Base-by-base conservation (phyloP, 208 protist genomes). In the Sergeia podlipaevii region DNA sequence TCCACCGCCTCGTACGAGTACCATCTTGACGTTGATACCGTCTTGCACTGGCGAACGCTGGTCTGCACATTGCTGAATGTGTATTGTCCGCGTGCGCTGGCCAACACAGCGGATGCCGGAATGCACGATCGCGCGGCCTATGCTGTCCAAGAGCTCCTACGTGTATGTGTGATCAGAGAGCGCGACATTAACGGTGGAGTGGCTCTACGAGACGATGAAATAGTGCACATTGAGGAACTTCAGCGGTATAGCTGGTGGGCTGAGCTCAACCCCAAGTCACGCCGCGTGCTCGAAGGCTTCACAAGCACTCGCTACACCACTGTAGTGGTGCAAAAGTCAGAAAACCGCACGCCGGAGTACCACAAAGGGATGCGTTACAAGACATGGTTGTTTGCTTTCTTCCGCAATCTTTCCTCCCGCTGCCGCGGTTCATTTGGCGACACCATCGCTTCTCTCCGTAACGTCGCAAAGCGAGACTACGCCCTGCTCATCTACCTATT, bases 61-160 rank as follows among this genome's bases (percentile, higher is more conserved):
- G 67, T 74, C 2, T 67, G 66, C n/a, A 74, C 65, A 8, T 51
- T 96, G 20, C 77, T 96, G 3, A 61, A 46, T 45, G 65, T 75
- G 10, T 85, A 92, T 65, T 92, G 83, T 41, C 69, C 76, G 15
- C 71, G 67, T 8, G 80, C 86, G 5, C 74, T 96, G 20, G 67
- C 72, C 17, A 90, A 84, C 44, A 96, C 85, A 1, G 70, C 84
- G 4, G 76, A 92, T 38, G 71, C 75, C 0, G 71, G 62, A 29
- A 85, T 93, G 62, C 86, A 96, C 65, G 85, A 93, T 57, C 71
- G 78, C 39, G 81, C 84, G 4, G 89, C 84, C 3, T 96, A 79
- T 54, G 89, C 84, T 15, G 73, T 93, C 7, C 89, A 96, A 63
- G 74, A 92, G 60, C 65, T 96, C 5, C 55, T 96, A 7, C 80